A percentile compares a stretch with the other conserved stretches of the same genome.
Evolutionary conservation across 164 flowering plant species (phyloP).

Genomic region (Annona squamosa): DNA sequence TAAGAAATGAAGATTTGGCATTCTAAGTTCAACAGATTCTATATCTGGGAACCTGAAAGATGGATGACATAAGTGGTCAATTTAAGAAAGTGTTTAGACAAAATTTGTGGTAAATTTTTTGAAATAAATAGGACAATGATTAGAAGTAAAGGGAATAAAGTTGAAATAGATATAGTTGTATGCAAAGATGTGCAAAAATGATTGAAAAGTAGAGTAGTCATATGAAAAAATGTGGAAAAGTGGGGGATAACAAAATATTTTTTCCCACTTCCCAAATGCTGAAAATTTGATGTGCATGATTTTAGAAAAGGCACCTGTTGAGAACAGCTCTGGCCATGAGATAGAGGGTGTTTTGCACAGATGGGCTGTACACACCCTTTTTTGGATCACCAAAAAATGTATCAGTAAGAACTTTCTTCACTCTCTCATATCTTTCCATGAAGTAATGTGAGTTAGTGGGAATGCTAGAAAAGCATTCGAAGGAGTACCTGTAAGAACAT

Average conservation of each 20-base stretch:
- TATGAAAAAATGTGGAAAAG: too few species aligned
- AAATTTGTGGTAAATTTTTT: too few species aligned
- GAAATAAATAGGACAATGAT: too few species aligned
- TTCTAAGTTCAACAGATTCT: constrained; percentile 59
- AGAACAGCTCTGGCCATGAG: constrained; percentile 75
- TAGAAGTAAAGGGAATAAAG: too few species aligned
- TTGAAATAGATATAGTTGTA: too few species aligned
- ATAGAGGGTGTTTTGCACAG: constrained; percentile 87
- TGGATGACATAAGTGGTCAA: constrained; percentile 3
- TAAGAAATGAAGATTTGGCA: constrained; percentile 96
- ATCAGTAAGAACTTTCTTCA: constrained; percentile 52
- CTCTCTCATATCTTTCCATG: constrained; percentile 48
- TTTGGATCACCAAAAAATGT: constrained; percentile 83
- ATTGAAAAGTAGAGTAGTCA: too few species aligned
- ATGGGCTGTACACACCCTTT: constrained; percentile 88
- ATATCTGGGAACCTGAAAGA: constrained; percentile 66
- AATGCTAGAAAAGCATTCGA: constrained; percentile 35
- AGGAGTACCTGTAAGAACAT: constrained; percentile 45
- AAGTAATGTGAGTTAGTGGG: constrained; percentile 53
- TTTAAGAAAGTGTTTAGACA: neutral
- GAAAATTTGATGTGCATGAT: neutral
- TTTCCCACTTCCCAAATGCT: neutral
- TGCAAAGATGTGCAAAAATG: too few species aligned
- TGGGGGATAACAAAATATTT: too few species aligned
- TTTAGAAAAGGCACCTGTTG: constrained; percentile 42